phyloP scores from a whole-genome alignment of 2,329 filamentous ascomycete species.

The Fusarium concolor region DNA sequence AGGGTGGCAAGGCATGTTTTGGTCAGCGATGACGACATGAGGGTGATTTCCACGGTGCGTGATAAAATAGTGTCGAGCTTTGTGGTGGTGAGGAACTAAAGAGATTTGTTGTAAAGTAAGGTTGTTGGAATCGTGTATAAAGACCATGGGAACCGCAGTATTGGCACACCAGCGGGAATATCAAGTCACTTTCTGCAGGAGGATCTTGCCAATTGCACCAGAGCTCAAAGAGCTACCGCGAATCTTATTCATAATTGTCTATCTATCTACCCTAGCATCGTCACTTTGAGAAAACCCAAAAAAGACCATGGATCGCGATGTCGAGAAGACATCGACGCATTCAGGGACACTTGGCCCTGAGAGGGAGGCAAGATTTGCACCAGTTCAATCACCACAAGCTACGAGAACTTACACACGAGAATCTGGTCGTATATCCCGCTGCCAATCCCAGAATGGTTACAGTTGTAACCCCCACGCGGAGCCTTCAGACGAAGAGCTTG shows the following conservation, averaged over 20 bases:
- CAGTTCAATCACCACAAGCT: slow-evolving; percentile 22
- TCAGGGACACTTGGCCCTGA: slow-evolving; percentile 8
- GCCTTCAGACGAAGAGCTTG: slow-evolving; percentile 16
- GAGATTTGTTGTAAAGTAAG: not conserved
- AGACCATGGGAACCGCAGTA: not conserved
- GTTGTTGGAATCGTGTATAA: slow-evolving; percentile 15
- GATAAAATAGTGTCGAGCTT: not conserved
- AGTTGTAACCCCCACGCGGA: slow-evolving; percentile 49
- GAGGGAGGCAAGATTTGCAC: slow-evolving; percentile 15
- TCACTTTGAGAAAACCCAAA: not conserved
- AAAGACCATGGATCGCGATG: slow-evolving; percentile 41
- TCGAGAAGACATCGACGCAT: slow-evolving; percentile 42
- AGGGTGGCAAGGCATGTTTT: not conserved
- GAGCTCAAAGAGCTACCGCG: not conserved
- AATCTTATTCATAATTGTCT: not conserved
- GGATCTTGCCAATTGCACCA: not conserved
- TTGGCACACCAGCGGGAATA: not conserved
- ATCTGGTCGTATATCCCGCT: slow-evolving; percentile 37
- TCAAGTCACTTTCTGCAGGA: not conserved
- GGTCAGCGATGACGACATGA: slow-evolving; percentile 2
- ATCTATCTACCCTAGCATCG: not conserved
- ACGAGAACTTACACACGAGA: slow-evolving; percentile 19
- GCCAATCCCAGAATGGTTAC: slow-evolving; percentile 59
- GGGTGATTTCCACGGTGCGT: not conserved
- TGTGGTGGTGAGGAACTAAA: not conserved